Percentiles rank a stretch among this genome's conserved stretches.
Evolutionary conservation across 257 asterid genomes (phyloP).

Genomic region (Solanum tarijense): DNA sequence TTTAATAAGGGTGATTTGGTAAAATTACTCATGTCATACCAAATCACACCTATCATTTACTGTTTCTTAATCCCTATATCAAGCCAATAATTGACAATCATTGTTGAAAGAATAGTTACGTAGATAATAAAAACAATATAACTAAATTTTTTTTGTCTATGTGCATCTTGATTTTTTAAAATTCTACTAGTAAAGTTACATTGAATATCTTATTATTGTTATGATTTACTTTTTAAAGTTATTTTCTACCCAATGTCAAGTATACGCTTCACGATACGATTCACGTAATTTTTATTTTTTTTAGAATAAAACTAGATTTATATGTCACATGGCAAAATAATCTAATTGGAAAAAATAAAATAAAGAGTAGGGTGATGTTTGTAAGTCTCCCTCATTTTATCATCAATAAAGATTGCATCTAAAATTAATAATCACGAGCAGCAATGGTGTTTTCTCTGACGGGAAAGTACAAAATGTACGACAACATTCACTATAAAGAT

Average conservation of each 20-base stretch:
- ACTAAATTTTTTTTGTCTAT: no score
- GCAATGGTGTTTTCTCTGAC: neutral
- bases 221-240: no score
- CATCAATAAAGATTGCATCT: neutral
- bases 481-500: neutral
- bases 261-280: neutral
- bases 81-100: no score
- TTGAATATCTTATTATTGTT: no score
- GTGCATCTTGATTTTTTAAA: no score
- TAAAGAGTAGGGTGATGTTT: neutral
- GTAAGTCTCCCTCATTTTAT: neutral
- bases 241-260: neutral
- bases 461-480: neutral
- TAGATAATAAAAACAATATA: no score
- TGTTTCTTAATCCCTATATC: no score
- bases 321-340: neutral
- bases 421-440: constrained; percentile 20
- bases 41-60: no score
- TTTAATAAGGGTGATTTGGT: no score
- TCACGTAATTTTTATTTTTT: neutral
- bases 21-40: no score
- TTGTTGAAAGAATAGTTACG: no score
- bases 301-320: neutral
- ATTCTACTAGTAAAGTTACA: no score
- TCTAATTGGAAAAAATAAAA: neutral